These are phyloP conservation scores for Ceratobasidium sp. DNA, from an alignment of 1,284 basidiomycete species.

Conservation along the genomic window DNA sequence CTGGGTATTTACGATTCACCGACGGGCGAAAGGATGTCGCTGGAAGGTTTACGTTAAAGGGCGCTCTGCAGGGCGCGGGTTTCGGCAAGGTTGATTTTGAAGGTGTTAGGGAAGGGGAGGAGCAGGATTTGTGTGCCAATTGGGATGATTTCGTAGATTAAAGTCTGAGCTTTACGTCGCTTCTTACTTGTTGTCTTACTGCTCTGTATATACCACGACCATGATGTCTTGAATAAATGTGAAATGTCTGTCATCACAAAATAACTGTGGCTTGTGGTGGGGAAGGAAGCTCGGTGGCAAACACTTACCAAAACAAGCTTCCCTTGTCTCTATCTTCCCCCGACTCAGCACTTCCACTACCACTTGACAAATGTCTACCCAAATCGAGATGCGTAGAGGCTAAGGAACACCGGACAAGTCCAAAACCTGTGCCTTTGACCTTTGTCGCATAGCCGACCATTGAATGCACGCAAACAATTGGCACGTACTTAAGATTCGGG, in stretches of 20 bases:
- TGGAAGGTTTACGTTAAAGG: slow-evolving; percentile 30
- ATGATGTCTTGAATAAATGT: too few species aligned
- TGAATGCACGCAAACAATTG: too few species aligned
- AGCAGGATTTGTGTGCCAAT: slow-evolving; percentile 17
- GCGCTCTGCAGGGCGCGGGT: slow-evolving; percentile 12
- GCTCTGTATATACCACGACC: background rate
- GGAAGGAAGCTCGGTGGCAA: background rate
- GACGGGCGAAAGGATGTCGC: slow-evolving; percentile 20
- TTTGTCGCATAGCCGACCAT: too few species aligned
- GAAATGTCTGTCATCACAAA: too few species aligned
- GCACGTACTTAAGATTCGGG: too few species aligned
- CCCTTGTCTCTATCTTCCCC: background rate
- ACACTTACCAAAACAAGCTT: slow-evolving; percentile 5
- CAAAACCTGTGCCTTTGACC: too few species aligned
- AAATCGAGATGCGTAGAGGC: background rate
- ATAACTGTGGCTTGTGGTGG: too few species aligned
- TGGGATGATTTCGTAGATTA: slow-evolving; percentile 39
- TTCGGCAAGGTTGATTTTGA: slow-evolving; percentile 38
- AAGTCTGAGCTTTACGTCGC: background rate
- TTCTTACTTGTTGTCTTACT: too few species aligned
- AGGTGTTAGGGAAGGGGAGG: slow-evolving; percentile 28
- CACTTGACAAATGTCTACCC: background rate
- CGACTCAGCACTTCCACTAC: background rate
- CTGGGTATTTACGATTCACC: slow-evolving; percentile 32
- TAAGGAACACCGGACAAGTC: background rate